Percentiles rank a stretch among this genome's conserved stretches.
These are phyloP conservation scores for Pelargonium fulgidum DNA, from an alignment of 441 rosid genomes.

Conservation along the genomic window DNA sequence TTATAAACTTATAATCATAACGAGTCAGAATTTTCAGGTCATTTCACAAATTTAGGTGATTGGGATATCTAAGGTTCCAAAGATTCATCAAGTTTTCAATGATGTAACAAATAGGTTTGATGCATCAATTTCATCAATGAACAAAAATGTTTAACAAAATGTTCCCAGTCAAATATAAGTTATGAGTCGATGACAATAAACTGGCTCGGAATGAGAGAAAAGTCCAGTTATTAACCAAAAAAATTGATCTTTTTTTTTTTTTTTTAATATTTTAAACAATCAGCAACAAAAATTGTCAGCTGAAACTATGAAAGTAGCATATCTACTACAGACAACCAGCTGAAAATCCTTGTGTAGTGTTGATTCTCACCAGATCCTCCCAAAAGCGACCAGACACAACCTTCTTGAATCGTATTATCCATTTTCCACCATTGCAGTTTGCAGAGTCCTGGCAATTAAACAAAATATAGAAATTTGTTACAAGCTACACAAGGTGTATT, in stretches of 20 bases:
- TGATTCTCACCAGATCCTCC: slow-evolving; percentile 86
- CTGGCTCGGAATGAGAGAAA: too few relatives aligned
- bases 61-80: neutral
- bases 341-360: slow-evolving; percentile 5
- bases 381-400: slow-evolving; percentile 93
- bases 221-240: too few relatives aligned
- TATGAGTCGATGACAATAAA: too few relatives aligned
- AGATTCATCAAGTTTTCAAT: neutral
- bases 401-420: slow-evolving; percentile 92
- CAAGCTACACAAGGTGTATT: neutral
- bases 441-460: slow-evolving; percentile 66
- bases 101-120: neutral
- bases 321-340: slow-evolving; percentile 1
- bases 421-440: slow-evolving; percentile 92
- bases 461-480: slow-evolving; percentile 9
- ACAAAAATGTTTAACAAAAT: neutral
- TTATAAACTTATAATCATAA: too few relatives aligned
- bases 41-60: neutral
- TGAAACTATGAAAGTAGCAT: neutral
- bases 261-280: too few relatives aligned
- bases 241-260: too few relatives aligned
- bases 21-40: neutral
- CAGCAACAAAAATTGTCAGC: neutral
- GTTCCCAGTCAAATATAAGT: too few relatives aligned
- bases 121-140: neutral